These are phyloP conservation scores for Catharanthus roseus DNA, from an alignment of 257 asterid genomes.

Conservation along the genomic window DNA sequence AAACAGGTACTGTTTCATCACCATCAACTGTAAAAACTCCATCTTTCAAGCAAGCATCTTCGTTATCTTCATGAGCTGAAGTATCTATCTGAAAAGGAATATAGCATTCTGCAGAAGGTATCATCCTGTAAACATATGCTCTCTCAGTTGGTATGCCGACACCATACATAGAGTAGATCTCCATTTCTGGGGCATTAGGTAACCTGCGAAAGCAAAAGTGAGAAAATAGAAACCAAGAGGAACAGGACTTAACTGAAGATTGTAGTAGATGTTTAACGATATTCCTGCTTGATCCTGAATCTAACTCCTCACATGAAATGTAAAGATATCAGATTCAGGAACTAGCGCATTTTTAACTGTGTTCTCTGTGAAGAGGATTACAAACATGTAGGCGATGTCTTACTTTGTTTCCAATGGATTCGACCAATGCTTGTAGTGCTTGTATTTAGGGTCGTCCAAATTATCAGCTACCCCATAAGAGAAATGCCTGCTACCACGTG, in stretches of 20 bases:
- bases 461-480: constrained; percentile 83
- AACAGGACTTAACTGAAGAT: neutral
- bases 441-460: constrained; percentile 76
- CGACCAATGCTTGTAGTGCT: constrained; percentile 84
- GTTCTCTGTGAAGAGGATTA: neutral
- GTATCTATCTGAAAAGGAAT: constrained; percentile 73
- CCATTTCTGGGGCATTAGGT: constrained; percentile 89
- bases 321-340: neutral
- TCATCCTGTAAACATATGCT: constrained; percentile 57
- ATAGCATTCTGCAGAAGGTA: constrained; percentile 60
- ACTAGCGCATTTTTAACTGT: neutral
- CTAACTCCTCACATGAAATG: neutral
- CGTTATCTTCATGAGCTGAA: constrained; percentile 44
- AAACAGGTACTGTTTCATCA: constrained; percentile 72
- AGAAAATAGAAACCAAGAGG: neutral
- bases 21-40: constrained; percentile 67
- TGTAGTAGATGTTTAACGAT: neutral
- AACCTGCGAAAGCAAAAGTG: constrained; percentile 35
- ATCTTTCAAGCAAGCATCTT: constrained; percentile 45
- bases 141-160: constrained; percentile 72
- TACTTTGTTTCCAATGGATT: constrained; percentile 91
- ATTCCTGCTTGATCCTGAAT: neutral
- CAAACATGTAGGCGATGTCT: constrained; percentile 16
- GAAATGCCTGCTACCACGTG: constrained; percentile 70
- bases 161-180: constrained; percentile 67